Evolutionary conservation across 306 rosid species (phyloP).

Genomic region (Comarum palustre): DNA sequence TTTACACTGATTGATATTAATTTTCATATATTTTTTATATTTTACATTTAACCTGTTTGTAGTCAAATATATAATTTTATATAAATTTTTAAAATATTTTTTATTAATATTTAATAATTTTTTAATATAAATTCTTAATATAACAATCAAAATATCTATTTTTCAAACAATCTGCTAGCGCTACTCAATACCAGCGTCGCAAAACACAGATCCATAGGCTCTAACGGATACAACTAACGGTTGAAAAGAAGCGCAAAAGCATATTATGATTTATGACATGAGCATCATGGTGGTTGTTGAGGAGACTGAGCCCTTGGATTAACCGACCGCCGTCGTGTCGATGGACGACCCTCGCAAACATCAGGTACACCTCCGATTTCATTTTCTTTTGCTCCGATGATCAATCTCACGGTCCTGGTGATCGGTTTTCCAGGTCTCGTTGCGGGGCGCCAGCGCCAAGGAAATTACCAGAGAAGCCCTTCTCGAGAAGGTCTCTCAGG

Average conservation of each 20-base stretch:
- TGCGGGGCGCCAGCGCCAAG: constrained; percentile 93
- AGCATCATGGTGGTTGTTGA: background rate
- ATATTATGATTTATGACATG: background rate
- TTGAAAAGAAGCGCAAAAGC: background rate
- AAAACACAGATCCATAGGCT: too few species aligned
- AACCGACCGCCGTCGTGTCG: constrained; percentile 10
- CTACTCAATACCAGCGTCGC: too few species aligned
- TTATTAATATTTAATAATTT: too few species aligned
- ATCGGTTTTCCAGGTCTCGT: constrained; percentile 56
- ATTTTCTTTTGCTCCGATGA: background rate
- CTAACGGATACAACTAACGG: too few species aligned
- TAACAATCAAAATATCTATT: too few species aligned
- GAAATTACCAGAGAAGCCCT: constrained; percentile 93
- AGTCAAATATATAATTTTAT: too few species aligned
- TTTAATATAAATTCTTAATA: too few species aligned
- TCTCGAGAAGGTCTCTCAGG: constrained; percentile 75
- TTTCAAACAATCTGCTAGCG: too few species aligned
- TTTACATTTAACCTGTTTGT: too few species aligned
- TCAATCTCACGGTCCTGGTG: background rate
- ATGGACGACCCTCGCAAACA: constrained; percentile 67
- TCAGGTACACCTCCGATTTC: constrained; percentile 39
- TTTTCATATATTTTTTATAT: too few species aligned
- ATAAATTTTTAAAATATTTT: too few species aligned
- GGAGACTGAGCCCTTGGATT: constrained; percentile 11
- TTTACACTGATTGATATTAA: too few species aligned